Evolutionary conservation across 2,329 filamentous ascomycete genomes (phyloP).

Genomic region (Colletotrichum horii): DNA sequence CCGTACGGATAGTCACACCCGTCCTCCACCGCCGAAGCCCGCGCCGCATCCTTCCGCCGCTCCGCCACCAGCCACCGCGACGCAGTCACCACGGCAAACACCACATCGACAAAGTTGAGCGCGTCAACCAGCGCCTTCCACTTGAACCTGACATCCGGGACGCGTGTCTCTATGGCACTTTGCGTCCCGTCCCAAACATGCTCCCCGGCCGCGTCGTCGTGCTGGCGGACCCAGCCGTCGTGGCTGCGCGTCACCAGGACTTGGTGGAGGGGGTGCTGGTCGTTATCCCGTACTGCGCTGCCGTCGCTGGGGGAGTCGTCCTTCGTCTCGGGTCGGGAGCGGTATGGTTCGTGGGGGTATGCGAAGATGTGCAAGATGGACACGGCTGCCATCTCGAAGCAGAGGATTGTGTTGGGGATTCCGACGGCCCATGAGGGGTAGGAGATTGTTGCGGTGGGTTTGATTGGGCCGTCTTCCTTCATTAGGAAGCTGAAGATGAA

Average conservation of each 20-base stretch:
- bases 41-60: neutral
- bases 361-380: neutral
- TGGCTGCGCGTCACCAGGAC: neutral
- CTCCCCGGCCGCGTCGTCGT: neutral
- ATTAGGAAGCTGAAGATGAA: neutral
- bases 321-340: fast-evolving
- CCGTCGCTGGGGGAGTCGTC: neutral
- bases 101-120: neutral
- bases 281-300: neutral
- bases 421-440: neutral
- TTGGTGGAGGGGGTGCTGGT: neutral
- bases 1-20: neutral
- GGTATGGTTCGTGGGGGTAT: neutral
- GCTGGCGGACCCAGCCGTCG: neutral
- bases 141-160: neutral
- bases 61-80: neutral
- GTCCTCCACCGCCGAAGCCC: neutral
- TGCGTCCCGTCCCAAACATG: neutral
- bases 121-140: neutral
- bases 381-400: neutral
- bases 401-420: neutral
- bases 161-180: fast-evolving
- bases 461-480: neutral
- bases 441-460: neutral
- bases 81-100: neutral